Evolutionary conservation across 768 basidiomycete genomes (phyloP), one percentile per base, ranked within the genome.

Genomic region (Trametes cubensis): DNA sequence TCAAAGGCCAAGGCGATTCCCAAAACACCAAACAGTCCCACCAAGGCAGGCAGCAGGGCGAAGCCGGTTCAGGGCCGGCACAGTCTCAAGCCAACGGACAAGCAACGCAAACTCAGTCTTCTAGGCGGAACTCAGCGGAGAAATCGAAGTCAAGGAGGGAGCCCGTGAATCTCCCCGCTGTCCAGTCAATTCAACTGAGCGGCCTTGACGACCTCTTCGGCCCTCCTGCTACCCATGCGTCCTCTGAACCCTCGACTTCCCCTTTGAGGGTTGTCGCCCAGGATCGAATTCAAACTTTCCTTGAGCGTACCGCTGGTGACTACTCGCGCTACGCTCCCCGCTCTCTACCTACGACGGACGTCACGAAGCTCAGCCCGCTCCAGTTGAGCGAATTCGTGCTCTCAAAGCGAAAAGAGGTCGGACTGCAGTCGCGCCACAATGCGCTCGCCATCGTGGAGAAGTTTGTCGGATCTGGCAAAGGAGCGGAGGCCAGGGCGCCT

Each of bases 311-410:
- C 17, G 81, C 76, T 4, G 84, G 85, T 28, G 80, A 84, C 64
- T 88, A 88, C 66, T 73, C 78, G 17, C 77, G 77, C 40, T 83
- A 81, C 63, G 69, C 80, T 47, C 74, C 77, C 10, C 58, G 61
- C 13, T 48, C 65, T 25, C 65, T 71, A 8, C 64, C 67, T 46
- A 79, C 69, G 47, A 51, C 69, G 23, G 67, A 68, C 10, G 57
- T 72, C 40, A 71, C 65, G 40, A 61, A 73, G 51, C 70, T 80
- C n/a, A 78, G 78, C 42, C 77, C 83, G 6, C 56, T 80, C 28
- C 75, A 77, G 34, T 74, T 79, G 21, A 81, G 83, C 21, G 72
- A 72, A 14, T 72, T 82, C 23, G 71, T 74, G 49, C 70, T 87
- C 61, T 77, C 78, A 4, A 75, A 75, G 55, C 77, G 77, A 62